These are phyloP conservation scores for Dioscorea dumetorum DNA, from an alignment of 106 monocot genomes.

Conservation along the genomic window DNA sequence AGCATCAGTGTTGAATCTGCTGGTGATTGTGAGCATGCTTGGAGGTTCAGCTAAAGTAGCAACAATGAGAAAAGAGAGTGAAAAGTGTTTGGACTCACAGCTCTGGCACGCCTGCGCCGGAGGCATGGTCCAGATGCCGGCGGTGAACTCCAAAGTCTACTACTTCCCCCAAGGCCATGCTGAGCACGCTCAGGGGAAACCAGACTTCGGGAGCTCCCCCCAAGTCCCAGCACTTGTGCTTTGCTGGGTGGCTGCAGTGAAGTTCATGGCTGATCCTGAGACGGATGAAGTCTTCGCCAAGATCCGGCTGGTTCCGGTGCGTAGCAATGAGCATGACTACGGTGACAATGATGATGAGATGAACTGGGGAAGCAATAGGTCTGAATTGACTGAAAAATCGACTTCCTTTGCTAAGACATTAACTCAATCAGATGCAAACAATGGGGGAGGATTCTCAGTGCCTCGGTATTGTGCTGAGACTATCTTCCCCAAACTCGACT, in stretches of 20 bases:
- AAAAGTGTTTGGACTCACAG: constrained; percentile 24
- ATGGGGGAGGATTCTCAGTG: constrained; percentile 3
- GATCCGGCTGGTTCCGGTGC: background rate
- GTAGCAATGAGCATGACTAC: background rate
- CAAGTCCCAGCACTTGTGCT: background rate
- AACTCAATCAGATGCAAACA: constrained; percentile 10
- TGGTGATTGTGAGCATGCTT: background rate
- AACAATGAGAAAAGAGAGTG: constrained; percentile 18
- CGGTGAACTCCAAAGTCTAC: constrained; percentile 2
- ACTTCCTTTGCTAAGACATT: constrained; percentile 6
- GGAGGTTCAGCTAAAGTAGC: background rate
- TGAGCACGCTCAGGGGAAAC: background rate
- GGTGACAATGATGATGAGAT: background rate
- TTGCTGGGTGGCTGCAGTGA: background rate
- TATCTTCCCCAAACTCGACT: constrained; percentile 9
- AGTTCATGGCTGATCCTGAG: constrained; percentile 5
- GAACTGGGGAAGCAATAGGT: background rate
- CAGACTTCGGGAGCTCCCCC: background rate
- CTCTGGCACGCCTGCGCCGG: constrained; percentile 6
- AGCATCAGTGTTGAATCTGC: background rate
- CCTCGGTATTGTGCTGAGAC: constrained; percentile 10
- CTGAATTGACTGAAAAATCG: background rate
- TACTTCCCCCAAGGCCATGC: constrained; percentile 15
- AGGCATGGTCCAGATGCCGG: background rate
- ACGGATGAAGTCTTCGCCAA: constrained; percentile 6